Percentiles rank a stretch among this genome's conserved stretches.
Evolutionary conservation across 1,284 basidiomycete species (phyloP).

Genomic region (Irpex sp.): DNA sequence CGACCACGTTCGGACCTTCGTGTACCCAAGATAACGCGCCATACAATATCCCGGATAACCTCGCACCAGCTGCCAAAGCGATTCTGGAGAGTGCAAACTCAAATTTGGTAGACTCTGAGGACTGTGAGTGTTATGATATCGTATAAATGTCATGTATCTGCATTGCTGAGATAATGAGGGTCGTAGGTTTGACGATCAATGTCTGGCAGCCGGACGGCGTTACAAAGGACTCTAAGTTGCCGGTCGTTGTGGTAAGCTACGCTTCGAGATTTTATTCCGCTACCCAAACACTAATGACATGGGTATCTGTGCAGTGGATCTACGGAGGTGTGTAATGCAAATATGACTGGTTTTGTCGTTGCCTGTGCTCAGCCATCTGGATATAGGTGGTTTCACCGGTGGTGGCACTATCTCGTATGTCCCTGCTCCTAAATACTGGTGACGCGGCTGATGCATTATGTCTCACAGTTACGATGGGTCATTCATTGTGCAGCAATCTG

Average conservation of each 20-base stretch:
- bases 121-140: neutral
- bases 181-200: conserved; percentile 44
- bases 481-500: conserved; percentile 43
- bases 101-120: neutral
- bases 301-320: conserved; percentile 37
- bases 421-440: no score
- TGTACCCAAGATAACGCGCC: neutral
- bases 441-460: neutral
- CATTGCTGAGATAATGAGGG: no score
- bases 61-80: neutral
- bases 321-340: conserved; percentile 38
- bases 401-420: conserved; percentile 2
- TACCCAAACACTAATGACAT: neutral
- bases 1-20: neutral
- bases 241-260: conserved; percentile 48
- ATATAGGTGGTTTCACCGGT: conserved; percentile 2
- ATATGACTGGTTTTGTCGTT: no score
- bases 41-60: neutral
- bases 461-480: conserved; percentile 12
- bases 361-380: neutral
- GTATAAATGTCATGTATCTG: no score
- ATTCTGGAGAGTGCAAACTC: neutral
- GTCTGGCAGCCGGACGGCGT: conserved; percentile 44
- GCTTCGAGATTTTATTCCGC: neutral
- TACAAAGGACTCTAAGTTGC: conserved; percentile 37